Conservation (phyloP, 257 asterid species). For the Jacaranda copaia region DNA sequence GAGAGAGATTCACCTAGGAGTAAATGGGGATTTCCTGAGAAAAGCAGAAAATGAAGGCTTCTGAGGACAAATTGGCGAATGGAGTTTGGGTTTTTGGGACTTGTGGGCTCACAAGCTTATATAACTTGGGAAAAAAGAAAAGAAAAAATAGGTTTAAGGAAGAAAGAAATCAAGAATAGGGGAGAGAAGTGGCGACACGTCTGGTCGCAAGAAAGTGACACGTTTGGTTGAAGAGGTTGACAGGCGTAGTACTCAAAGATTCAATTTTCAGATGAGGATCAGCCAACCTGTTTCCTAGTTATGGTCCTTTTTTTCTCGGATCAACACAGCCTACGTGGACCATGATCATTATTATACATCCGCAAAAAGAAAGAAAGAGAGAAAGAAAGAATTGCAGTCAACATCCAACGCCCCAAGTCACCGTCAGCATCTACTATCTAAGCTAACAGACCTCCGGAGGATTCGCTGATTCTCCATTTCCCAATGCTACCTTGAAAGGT, state of each 20-base stretch:
- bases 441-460: background rate
- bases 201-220: constrained; percentile 32
- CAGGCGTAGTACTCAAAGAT: background rate
- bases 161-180: background rate
- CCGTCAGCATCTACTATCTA: constrained; percentile 28
- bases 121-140: background rate
- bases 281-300: background rate
- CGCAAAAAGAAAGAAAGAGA: no score
- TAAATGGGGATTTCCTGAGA: background rate
- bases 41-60: no score
- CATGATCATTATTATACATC: no score
- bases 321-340: background rate
- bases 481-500: background rate
- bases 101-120: background rate
- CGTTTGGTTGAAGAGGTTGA: constrained; percentile 14
- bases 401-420: background rate
- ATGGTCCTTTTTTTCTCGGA: background rate
- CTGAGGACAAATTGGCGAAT: background rate
- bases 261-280: constrained; percentile 11
- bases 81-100: constrained; percentile 8
- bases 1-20: constrained; percentile 18
- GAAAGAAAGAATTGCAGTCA: background rate
- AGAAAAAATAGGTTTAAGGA: background rate
- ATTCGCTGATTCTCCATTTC: constrained; percentile 9
- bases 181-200: constrained; percentile 39